These are phyloP conservation scores for Edaphochlamys debaryana DNA, from an alignment of 139 green algal species.

Conservation along the genomic window DNA sequence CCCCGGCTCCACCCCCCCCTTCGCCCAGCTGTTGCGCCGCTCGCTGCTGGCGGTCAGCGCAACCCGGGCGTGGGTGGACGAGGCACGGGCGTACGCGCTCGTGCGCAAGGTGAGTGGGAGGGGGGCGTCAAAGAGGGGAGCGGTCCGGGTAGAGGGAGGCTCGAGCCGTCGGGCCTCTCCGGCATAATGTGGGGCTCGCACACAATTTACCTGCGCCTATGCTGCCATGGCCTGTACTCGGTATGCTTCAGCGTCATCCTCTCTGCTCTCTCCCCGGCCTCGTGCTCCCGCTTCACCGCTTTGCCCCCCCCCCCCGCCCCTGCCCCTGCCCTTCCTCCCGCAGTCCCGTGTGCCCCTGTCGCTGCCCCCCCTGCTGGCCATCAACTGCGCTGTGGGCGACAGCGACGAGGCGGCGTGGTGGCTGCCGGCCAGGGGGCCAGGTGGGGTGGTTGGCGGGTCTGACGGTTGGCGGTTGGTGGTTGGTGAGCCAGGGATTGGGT, in stretches of 20 bases:
- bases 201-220: too few species aligned
- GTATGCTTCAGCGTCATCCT: too few species aligned
- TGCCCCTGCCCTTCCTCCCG: neutral
- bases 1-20: slow-evolving; percentile 51
- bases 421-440: slow-evolving; percentile 12
- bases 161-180: too few species aligned
- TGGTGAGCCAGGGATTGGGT: too few species aligned
- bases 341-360: slow-evolving; percentile 14
- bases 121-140: neutral
- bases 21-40: slow-evolving; percentile 67
- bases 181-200: too few species aligned
- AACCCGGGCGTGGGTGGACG: slow-evolving; percentile 89
- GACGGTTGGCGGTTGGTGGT: too few species aligned
- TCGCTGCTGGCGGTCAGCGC: slow-evolving; percentile 64
- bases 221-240: too few species aligned
- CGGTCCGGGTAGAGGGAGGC: too few species aligned
- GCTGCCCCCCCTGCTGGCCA: slow-evolving; percentile 68
- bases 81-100: slow-evolving; percentile 74
- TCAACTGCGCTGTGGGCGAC: slow-evolving; percentile 72
- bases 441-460: neutral
- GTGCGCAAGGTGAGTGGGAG: slow-evolving; percentile 64
- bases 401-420: slow-evolving; percentile 61
- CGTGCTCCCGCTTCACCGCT: too few species aligned
- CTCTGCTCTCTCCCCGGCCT: too few species aligned
- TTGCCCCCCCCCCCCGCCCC: too few species aligned